Base-by-base conservation (phyloP, 2,329 filamentous ascomycete species). In the Fusarium keratoplasticum region DNA sequence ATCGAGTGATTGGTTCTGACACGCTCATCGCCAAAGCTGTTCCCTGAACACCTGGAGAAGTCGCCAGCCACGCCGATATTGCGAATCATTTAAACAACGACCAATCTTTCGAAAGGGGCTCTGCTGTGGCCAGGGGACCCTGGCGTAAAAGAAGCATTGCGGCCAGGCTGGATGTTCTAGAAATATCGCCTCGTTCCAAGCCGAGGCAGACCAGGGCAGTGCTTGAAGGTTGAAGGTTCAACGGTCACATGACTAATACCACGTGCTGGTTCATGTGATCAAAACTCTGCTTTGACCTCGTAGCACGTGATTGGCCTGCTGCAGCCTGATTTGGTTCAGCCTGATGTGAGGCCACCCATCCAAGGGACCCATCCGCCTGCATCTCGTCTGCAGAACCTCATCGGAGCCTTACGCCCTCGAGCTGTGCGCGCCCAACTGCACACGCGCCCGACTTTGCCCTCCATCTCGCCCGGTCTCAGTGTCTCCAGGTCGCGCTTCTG, bases 401-500 rank as follows among this genome's bases (percentile, higher is more conserved):
- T 75, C 68, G 69, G 71, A 74, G 77, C 77, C 77, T 77, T 78
- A 79, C 70, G 73, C 67, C 70, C 55, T 71, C 47, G 62, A 68
- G 50, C 77, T 71, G 71, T 78, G 72, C 67, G 76, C 72, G 77
- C 77, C 77, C 76, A 79, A 79, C 74, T 70, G 76, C 74, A 71
- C 68, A 69, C 60, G 73, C 74, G 72, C 76, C 76, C 74, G 64
- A 76, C 66, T 63, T 33, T 73, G 64, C 61, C 60, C 66, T 69
- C 63, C 42, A 61, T 67, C 66, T 64, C 70, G 73, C 69, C 71
- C 65, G 57, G 69, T 58, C 66, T 61, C 69, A 66, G 77, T 71
- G 70, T 70, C 64, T 63, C 55, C 55, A 67, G 61, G 67, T 70
- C 69, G 73, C 74, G 67, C 69, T 74, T 38, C 64, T 71, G 67